These are phyloP conservation scores for Chrysanthemum lavandulifolium DNA, from an alignment of 129 eudicot genomes.

Conservation along the genomic window DNA sequence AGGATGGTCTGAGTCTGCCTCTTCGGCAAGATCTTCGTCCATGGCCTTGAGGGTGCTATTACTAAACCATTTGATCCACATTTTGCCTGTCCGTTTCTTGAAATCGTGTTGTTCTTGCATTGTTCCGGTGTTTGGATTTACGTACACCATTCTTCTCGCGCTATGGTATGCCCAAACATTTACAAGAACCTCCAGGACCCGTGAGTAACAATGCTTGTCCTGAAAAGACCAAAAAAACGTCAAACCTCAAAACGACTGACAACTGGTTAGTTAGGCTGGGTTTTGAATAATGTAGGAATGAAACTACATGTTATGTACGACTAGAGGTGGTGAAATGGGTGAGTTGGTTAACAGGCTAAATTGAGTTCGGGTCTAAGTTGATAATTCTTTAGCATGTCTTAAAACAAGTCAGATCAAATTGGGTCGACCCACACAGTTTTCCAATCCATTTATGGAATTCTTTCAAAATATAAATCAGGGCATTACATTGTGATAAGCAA, in stretches of 20 bases:
- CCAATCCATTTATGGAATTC: neutral
- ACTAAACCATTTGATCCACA: slow-evolving; percentile 95
- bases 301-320: neutral
- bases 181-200: slow-evolving; percentile 79
- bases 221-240: neutral
- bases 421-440: neutral
- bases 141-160: slow-evolving; percentile 74
- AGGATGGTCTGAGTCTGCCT: slow-evolving; percentile 53
- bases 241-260: neutral
- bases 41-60: slow-evolving; percentile 72
- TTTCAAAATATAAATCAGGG: neutral
- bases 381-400: neutral
- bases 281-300: too few relatives aligned
- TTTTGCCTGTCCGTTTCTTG: slow-evolving; percentile 63
- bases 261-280: too few relatives aligned
- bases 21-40: slow-evolving; percentile 96
- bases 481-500: neutral
- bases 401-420: neutral
- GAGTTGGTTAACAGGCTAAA: neutral
- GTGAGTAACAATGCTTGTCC: slow-evolving; percentile 96
- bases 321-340: slow-evolving; percentile 5
- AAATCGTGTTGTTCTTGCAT: slow-evolving; percentile 81
- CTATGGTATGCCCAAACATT: slow-evolving; percentile 98
- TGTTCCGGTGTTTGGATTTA: slow-evolving; percentile 61
- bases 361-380: too few relatives aligned